These are phyloP conservation scores for Hapsidospora chrysogenum DNA, from an alignment of 495 filamentous ascomycete species.

Conservation along the genomic window DNA sequence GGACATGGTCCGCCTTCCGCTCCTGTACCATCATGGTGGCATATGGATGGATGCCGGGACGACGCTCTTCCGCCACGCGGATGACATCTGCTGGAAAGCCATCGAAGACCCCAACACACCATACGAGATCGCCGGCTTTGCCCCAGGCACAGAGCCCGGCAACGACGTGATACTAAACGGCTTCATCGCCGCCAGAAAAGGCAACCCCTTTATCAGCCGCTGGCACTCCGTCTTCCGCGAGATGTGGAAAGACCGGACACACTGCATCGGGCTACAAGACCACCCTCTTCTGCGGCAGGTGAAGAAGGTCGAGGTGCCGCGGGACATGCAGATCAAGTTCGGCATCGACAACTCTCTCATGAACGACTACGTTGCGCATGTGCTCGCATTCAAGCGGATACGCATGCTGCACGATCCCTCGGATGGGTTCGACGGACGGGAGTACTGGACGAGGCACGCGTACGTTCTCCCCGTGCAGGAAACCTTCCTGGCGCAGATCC, in stretches of 20 bases:
- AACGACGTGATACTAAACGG: conserved; percentile 18
- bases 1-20: conserved; percentile 20
- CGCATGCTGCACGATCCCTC: conserved; percentile 12
- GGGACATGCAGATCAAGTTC: conserved; percentile 8
- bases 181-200: conserved; percentile 19
- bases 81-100: conserved; percentile 24
- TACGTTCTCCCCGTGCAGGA: conserved; percentile 8
- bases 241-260: conserved; percentile 17
- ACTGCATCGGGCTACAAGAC: conserved; percentile 13
- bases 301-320: conserved; percentile 8
- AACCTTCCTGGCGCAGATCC: conserved; percentile 10
- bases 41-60: conserved; percentile 23
- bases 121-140: conserved; percentile 17
- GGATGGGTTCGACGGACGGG: conserved; percentile 14
- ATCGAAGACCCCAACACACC: conserved; percentile 18
- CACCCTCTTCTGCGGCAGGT: conserved; percentile 18
- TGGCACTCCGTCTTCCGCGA: conserved; percentile 21
- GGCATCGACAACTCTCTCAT: conserved; percentile 9
- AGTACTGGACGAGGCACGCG: conserved; percentile 11
- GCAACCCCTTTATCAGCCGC: conserved; percentile 18
- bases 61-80: conserved; percentile 19
- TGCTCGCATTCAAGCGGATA: conserved; percentile 13
- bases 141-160: conserved; percentile 11
- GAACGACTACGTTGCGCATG: conserved; percentile 13
- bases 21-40: conserved; percentile 19